Evolutionary conservation across 179 eudicot genomes (phyloP), one percentile per base, ranked within the genome.

Genomic region (Gypsophila paniculata): DNA sequence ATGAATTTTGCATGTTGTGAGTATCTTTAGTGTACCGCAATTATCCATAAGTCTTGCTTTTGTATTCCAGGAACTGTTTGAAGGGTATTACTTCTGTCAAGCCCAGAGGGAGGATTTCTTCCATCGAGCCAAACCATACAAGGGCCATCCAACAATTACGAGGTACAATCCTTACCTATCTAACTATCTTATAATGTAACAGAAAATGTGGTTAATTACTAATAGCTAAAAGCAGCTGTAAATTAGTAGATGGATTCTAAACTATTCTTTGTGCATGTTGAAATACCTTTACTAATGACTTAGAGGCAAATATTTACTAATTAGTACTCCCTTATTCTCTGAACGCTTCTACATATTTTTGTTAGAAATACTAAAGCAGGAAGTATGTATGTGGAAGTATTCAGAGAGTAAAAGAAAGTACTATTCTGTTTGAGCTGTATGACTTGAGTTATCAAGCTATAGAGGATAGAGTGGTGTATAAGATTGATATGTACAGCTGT

Each of bases 61-160:
- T 19, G 26, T 72, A 68, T 61, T 60, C 26, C 79, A 95, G 99
- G 99, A 95, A 79, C 84, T 95, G 67, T 95, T 95, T 77, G 99
- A 95, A 85, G 96, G 99, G 61, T 86, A 90, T 74, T 95, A 95
- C 82, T 92, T 95, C 71, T 95, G 99, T 82, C 99, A 95, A 92
- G 99, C 99, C 68, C 99, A 92, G 74, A 84, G 86, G 77, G 97
- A 90, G 80, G 99, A 90, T 53, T 90, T 82, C 79, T 85, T 95
- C 80, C 87, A 78, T 66, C 80, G 95, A 70, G 97, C 97, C 75
- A 88, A 88, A 66, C 90, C 99, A 48, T 89, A 89, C 76, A 88
- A 90, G 82, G 94, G 76, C 65, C 95, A 95, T 74, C 97, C 97
- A 5, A 92, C 96, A 44, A 88, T 95, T 70, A 54, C 77, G 52